Evolutionary conservation across 768 basidiomycete genomes (phyloP).

Genomic region (Pleurotus tuber-regium): DNA sequence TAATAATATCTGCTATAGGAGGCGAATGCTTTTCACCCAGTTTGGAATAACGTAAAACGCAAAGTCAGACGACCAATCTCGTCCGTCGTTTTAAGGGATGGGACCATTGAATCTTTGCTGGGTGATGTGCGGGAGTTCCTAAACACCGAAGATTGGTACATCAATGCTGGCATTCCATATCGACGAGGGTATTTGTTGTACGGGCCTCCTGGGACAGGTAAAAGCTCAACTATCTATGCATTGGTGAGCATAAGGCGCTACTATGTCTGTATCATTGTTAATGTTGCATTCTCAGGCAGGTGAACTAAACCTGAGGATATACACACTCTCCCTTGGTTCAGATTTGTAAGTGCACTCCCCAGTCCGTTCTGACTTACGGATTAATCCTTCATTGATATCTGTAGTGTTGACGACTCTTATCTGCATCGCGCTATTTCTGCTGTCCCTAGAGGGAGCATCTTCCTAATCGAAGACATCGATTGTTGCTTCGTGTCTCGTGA

Average conservation of each 20-base stretch:
- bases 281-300: constrained; percentile 36
- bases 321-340: constrained; percentile 52
- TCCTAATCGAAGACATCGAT: constrained; percentile 61
- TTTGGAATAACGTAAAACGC: constrained; percentile 45
- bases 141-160: constrained; percentile 53
- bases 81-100: constrained; percentile 49
- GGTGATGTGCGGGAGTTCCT: constrained; percentile 53
- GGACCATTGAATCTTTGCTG: constrained; percentile 44
- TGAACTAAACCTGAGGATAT: constrained; percentile 84
- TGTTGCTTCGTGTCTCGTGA: constrained; percentile 52
- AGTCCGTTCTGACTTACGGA: background rate
- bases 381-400: constrained; percentile 4
- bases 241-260: too few species aligned
- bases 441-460: constrained; percentile 52
- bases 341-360: constrained; percentile 33
- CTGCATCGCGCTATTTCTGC: constrained; percentile 43
- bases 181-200: constrained; percentile 56
- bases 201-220: constrained; percentile 61
- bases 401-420: constrained; percentile 48
- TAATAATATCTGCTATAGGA: constrained; percentile 6
- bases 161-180: constrained; percentile 55
- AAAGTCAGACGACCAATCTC: constrained; percentile 48
- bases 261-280: too few species aligned
- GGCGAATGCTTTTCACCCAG: constrained; percentile 7
- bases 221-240: constrained; percentile 58